A percentile compares a stretch with the other conserved stretches of the same genome.
phyloP scores from a whole-genome alignment of 768 basidiomycete species.

The Phylloporus rhodoxanthus region DNA sequence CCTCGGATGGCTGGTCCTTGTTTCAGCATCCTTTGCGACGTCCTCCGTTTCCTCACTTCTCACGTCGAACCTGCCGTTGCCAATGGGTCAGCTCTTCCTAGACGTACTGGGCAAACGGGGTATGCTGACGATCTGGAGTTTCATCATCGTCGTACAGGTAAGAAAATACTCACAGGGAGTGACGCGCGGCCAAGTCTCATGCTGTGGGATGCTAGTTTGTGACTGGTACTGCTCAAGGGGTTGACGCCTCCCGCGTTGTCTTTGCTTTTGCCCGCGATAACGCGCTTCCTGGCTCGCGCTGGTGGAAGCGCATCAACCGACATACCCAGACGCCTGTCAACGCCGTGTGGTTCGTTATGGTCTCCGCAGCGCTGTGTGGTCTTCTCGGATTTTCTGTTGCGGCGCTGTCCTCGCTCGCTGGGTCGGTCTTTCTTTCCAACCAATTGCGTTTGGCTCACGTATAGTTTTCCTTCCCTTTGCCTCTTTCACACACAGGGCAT shows the following conservation, averaged over 20 bases:
- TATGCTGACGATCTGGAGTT: conserved; percentile 68
- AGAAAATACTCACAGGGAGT: background rate
- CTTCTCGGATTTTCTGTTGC: conserved; percentile 60
- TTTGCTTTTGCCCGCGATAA: conserved; percentile 73
- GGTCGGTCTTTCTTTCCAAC: conserved; percentile 36
- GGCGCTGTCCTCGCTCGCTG: conserved; percentile 61
- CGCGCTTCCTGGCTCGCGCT: conserved; percentile 65
- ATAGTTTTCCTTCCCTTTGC: background rate
- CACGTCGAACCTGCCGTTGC: conserved; percentile 46
- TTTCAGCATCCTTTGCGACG: conserved; percentile 62
- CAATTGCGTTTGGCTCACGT: background rate
- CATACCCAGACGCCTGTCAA: conserved; percentile 65
- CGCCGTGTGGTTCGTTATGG: conserved; percentile 71
- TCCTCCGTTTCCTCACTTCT: conserved; percentile 49
- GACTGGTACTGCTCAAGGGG: conserved; percentile 68
- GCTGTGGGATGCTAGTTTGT: conserved; percentile 42
- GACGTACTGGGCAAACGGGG: conserved; percentile 60
- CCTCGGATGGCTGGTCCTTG: conserved; percentile 60
- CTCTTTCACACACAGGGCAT: conserved; percentile 37
- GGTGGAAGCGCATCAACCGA: conserved; percentile 59
- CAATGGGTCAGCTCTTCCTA: conserved; percentile 69
- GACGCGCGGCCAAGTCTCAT: background rate
- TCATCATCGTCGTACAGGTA: conserved; percentile 60
- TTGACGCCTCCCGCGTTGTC: conserved; percentile 69
- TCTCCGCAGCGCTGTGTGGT: conserved; percentile 49